Evolutionary conservation across 73 alveolate genomes (phyloP), one percentile per base, ranked within the genome.

Genomic region (Halteria grandinella): DNA sequence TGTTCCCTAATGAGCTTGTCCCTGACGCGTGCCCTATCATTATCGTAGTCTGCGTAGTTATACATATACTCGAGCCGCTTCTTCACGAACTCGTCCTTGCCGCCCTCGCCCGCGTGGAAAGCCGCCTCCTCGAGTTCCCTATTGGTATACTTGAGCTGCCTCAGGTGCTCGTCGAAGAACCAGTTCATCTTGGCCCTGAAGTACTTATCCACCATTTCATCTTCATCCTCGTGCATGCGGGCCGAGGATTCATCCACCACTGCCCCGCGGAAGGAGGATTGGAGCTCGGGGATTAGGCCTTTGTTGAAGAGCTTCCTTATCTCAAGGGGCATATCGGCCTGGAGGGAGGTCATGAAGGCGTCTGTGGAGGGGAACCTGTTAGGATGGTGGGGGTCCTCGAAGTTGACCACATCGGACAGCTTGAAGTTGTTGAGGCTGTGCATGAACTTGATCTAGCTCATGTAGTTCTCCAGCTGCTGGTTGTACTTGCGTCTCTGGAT

Each of bases 11-110:
- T 12, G 24, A 80, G 32, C 32, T n/a, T 69, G 34, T 51, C 25
- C n/a, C 80, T 69, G 25, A 54, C 73, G 12, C 55, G 15, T 1
- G 1, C 20, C 25, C 90, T 34, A 53, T 80, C 90, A 24, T 54
- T 69, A 24, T 39, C 17, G 21, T 27, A 50, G 71, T 69, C 79
- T 29, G 28, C 1, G 63, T 37, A 51, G 52, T 80, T 58, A 40
- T 18, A 53, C 80, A 80, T 69, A 31, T 27, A 54, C 27, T 50
- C 78, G 0, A 59, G 75, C 55, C 78, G 24, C 7, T 39, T 45
- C 27, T 25, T 25, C 1, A 66, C 43, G 24, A 10, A 25, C 15
- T 39, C 50, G 18, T 10, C 10, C 4, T 36, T 55, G 41, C 43
- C 77, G 1, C 1, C 5, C 5, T 10, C 39, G 1, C 10, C n/a